These are phyloP conservation scores for Sporothrix mexicana DNA, from an alignment of 2,329 filamentous ascomycete genomes.

Conservation along the genomic window DNA sequence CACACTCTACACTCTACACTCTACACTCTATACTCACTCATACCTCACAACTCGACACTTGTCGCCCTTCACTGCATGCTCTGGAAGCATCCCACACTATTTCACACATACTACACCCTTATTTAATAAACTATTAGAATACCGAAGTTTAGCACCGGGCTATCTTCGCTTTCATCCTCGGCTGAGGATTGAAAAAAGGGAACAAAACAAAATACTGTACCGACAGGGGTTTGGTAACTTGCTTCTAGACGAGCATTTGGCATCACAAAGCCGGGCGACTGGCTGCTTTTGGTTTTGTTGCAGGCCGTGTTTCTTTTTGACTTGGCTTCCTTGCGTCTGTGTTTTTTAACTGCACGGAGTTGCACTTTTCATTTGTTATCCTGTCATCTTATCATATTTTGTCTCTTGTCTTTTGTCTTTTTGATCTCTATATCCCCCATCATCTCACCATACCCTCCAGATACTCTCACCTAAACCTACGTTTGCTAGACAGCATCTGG, in stretches of 20 bases:
- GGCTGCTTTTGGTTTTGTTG: constrained; percentile 36
- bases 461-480: background rate
- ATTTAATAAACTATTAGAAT: constrained; percentile 12
- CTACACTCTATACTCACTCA: background rate
- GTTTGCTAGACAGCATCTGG: background rate
- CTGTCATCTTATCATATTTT: background rate
- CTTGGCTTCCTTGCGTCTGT: constrained; percentile 1
- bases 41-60: background rate
- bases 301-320: background rate
- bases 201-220: background rate
- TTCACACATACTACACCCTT: constrained; percentile 27
- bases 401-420: background rate
- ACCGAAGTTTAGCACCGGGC: background rate
- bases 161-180: background rate
- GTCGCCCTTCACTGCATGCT: constrained; percentile 20
- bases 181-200: background rate
- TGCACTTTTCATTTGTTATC: constrained; percentile 7
- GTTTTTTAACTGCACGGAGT: background rate
- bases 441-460: background rate
- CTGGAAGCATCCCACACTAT: constrained; percentile 26
- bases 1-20: background rate
- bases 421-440: background rate
- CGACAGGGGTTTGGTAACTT: constrained; percentile 51
- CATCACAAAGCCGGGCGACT: constrained; percentile 45
- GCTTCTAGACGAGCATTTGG: constrained; percentile 60